phyloP scores from a whole-genome alignment of 345 rosid genomes.

The Carallia brachiata region DNA sequence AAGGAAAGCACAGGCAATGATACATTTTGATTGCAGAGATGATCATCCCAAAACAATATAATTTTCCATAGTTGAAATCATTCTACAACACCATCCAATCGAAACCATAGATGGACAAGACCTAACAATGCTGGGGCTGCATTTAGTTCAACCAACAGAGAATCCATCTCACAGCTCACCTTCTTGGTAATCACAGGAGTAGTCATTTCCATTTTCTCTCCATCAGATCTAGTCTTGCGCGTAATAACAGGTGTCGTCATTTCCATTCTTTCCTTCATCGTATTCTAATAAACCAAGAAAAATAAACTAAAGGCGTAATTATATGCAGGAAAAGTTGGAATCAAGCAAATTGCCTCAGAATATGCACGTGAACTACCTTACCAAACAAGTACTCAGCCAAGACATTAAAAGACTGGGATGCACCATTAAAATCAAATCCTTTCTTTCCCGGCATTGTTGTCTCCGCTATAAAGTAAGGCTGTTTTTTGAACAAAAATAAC shows the following conservation, averaged over 20 bases:
- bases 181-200: slow-evolving; percentile 78
- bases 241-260: slow-evolving; percentile 93
- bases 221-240: slow-evolving; percentile 53
- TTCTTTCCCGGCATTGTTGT: slow-evolving; percentile 71
- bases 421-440: slow-evolving; percentile 74
- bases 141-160: neutral
- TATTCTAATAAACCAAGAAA: slow-evolving; percentile 46
- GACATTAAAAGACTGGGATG: slow-evolving; percentile 75
- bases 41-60: neutral
- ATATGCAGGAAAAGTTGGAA: slow-evolving; percentile 18
- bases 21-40: too few relatives aligned
- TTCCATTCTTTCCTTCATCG: slow-evolving; percentile 61
- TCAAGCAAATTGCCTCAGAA: neutral
- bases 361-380: slow-evolving; percentile 51
- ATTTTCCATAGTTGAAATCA: neutral
- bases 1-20: too few relatives aligned
- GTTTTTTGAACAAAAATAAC: slow-evolving; percentile 1
- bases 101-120: neutral
- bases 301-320: neutral
- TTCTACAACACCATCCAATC: neutral
- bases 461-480: slow-evolving; percentile 86
- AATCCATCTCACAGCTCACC: slow-evolving; percentile 38
- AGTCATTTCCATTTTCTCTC: slow-evolving; percentile 89
- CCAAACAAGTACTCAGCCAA: slow-evolving; percentile 94
- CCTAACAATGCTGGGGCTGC: neutral